These are phyloP conservation scores for Diplodia seriata DNA, from an alignment of 2,329 filamentous ascomycete genomes.

Conservation along the genomic window DNA sequence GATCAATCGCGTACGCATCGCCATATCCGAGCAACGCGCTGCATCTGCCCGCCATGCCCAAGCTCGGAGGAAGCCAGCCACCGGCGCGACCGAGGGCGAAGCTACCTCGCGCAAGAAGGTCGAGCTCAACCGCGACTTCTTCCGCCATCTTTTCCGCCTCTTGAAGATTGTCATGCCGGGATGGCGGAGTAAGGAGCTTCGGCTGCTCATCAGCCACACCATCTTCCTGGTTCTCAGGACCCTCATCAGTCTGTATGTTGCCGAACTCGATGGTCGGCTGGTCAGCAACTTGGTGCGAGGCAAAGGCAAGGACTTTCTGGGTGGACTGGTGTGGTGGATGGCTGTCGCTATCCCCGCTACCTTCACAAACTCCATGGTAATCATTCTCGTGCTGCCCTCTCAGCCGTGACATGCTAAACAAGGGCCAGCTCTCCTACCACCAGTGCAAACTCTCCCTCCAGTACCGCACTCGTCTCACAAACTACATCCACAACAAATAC, in stretches of 20 bases:
- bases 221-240: slow-evolving; percentile 91
- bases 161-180: slow-evolving; percentile 88
- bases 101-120: slow-evolving; percentile 72
- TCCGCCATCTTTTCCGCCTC: slow-evolving; percentile 76
- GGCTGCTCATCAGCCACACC: slow-evolving; percentile 87
- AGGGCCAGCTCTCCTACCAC: slow-evolving; percentile 82
- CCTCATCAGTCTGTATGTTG: slow-evolving; percentile 92
- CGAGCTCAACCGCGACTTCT: slow-evolving; percentile 88
- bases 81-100: slow-evolving; percentile 45
- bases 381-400: neutral
- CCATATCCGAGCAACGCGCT: slow-evolving; percentile 90
- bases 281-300: slow-evolving; percentile 93
- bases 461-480: slow-evolving; percentile 92
- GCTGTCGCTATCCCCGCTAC: slow-evolving; percentile 92
- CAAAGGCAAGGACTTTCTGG: slow-evolving; percentile 86
- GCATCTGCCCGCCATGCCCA: slow-evolving; percentile 73
- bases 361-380: slow-evolving; percentile 97
- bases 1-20: slow-evolving; percentile 83
- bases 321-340: slow-evolving; percentile 97
- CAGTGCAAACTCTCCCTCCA: slow-evolving; percentile 93
- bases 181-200: slow-evolving; percentile 85
- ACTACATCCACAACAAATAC: slow-evolving; percentile 93
- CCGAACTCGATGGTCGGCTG: slow-evolving; percentile 90
- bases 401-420: slow-evolving; percentile 35
- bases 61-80: slow-evolving; percentile 59